Percentiles rank a stretch among this genome's conserved stretches.
Conservation (phyloP, 495 filamentous ascomycete species). For the Annulohypoxylon maeteangense region DNA sequence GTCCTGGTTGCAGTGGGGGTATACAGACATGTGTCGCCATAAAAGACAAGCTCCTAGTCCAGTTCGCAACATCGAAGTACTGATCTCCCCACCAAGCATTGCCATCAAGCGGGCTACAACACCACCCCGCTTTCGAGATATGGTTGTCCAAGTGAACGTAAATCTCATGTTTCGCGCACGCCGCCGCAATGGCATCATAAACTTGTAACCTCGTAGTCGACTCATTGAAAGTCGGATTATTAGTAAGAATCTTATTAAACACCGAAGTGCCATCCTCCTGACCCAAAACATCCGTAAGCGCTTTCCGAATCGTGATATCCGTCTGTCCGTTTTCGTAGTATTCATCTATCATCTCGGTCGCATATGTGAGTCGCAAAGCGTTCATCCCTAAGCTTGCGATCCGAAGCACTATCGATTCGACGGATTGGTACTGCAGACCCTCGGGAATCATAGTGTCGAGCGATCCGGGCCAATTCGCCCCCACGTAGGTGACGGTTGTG, state of each 20-base stretch:
- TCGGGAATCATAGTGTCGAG: slow-evolving; percentile 68
- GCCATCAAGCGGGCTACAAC: slow-evolving; percentile 63
- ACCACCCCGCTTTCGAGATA: slow-evolving; percentile 68
- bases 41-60: slow-evolving; percentile 62
- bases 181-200: slow-evolving; percentile 61
- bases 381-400: slow-evolving; percentile 65
- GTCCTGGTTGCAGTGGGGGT: background rate
- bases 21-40: slow-evolving; percentile 62
- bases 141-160: slow-evolving; percentile 70
- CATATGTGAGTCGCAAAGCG: slow-evolving; percentile 64
- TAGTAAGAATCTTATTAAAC: slow-evolving; percentile 52
- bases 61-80: slow-evolving; percentile 63
- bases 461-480: slow-evolving; percentile 68
- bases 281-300: slow-evolving; percentile 58
- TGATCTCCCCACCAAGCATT: slow-evolving; percentile 69
- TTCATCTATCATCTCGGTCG: slow-evolving; percentile 67
- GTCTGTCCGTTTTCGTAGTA: slow-evolving; percentile 59
- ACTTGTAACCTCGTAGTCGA: slow-evolving; percentile 59
- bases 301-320: slow-evolving; percentile 59
- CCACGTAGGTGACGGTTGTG: slow-evolving; percentile 59
- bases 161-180: slow-evolving; percentile 59
- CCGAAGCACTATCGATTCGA: slow-evolving; percentile 59
- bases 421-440: slow-evolving; percentile 65
- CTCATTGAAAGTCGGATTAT: slow-evolving; percentile 59
- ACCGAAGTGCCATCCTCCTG: slow-evolving; percentile 54